Base-by-base conservation (phyloP, 2,329 filamentous ascomycete genomes). In the Aspergillus pseudoviridinutans region DNA sequence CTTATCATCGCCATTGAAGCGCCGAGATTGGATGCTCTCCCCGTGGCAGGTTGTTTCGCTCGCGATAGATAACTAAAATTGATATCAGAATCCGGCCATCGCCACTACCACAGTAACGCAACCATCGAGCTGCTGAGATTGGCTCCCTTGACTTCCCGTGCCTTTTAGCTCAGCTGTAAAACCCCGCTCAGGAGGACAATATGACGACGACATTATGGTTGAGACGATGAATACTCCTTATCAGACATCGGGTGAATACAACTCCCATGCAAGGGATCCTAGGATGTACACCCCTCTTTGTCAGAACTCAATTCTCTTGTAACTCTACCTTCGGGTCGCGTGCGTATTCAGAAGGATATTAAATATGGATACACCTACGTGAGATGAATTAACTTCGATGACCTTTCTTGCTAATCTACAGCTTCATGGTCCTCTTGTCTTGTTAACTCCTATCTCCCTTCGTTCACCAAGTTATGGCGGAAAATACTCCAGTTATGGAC, bases 401-500 rank as follows among this genome's bases (percentile, higher is more conserved):
- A 38, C 32, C 32, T 7, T 35, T 35, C 49, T 42, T 28, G 35
- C 22, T 57, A 27, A 41, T 53, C 54, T 53, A n/a, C n/a, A 44
- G 10, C 56, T 35, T 35, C 49, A 51, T 38, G 46, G 29, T 32
- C 22, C 58, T 54, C 29, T 46, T 28, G 25, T 25, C 55, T 46
- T 51, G 60, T 42, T 57, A 35, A 46, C 44, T 32, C 17, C 32
- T 57, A 32, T 49, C 59, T 22, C 56, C 57, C 53, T 54, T 53
- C 25, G 44, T 27, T 28, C 35, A 41, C 42, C 56, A 57, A 44
- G 62, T 51, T 28, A 60, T 66, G 61, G 25, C 56, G 46, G 50
- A 56, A 54, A 49, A 55, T 58, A 42, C 20, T 6, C 35, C n/a
- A 25, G 50, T 20, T 17, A 50, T 50, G 58, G 56, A 53, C 53